phyloP scores from a whole-genome alignment of 2,329 filamentous ascomycete species.

The Rugonectria rugulosa region DNA sequence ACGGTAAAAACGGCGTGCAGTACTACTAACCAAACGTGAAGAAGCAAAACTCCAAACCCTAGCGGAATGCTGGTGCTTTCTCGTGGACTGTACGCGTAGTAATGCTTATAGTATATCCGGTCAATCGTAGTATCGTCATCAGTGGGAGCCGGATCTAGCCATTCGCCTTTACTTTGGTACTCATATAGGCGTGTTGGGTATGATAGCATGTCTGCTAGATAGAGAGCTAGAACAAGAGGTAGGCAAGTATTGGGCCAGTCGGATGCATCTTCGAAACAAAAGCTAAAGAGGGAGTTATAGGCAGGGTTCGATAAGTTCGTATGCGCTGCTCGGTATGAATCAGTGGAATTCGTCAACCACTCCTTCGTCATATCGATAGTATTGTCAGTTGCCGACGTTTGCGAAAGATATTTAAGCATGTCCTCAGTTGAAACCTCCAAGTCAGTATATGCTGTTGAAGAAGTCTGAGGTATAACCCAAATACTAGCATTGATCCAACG shows the following conservation, averaged over 20 bases:
- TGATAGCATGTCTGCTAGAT: neutral
- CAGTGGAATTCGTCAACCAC: neutral
- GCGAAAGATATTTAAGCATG: neutral
- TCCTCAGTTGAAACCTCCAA: neutral
- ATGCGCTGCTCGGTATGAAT: neutral
- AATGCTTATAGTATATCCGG: neutral
- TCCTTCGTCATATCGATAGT: neutral
- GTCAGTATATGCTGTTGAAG: neutral
- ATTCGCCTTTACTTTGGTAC: no score
- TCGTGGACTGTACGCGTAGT: neutral
- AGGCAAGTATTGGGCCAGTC: neutral
- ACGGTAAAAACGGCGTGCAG: neutral
- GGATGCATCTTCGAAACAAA: neutral
- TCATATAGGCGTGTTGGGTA: accelerated
- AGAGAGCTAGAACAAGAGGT: neutral
- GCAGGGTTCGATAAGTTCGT: neutral
- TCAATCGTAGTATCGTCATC: neutral
- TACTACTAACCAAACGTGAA: neutral
- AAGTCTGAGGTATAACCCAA: neutral
- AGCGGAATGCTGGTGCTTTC: neutral
- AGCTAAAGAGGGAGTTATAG: neutral
- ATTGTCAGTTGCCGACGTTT: neutral
- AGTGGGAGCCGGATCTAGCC: neutral
- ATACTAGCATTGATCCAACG: neutral
- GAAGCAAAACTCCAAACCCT: neutral